These are phyloP conservation scores for Beta macrorhiza DNA, from an alignment of 179 eudicot species.

Conservation along the genomic window DNA sequence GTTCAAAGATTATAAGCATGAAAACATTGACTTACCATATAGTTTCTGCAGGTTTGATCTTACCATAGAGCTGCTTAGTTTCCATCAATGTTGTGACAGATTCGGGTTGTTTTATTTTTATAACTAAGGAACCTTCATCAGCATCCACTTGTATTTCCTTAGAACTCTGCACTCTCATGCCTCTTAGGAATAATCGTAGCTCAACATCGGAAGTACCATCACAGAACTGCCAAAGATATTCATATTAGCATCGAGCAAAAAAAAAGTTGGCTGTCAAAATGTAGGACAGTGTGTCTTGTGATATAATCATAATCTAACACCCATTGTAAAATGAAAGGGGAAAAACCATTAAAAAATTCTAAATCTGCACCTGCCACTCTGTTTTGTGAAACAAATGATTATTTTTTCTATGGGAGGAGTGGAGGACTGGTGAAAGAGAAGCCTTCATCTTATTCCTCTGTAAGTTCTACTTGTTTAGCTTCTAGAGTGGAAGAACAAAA, in stretches of 20 bases:
- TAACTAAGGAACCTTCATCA: conserved; percentile 56
- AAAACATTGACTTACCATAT: conserved; percentile 59
- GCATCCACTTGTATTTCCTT: conserved; percentile 71
- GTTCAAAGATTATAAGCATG: neutral
- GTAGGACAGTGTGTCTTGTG: neutral
- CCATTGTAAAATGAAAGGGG: neutral
- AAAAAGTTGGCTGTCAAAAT: neutral
- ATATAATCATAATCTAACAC: neutral
- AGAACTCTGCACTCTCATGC: conserved; percentile 40
- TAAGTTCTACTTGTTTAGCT: neutral
- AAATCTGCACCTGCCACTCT: neutral
- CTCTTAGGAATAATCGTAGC: conserved; percentile 60
- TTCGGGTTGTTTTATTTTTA: conserved; percentile 47
- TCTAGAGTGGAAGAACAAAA: neutral
- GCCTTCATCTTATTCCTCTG: neutral
- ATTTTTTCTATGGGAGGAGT: neutral
- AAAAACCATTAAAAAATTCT: neutral
- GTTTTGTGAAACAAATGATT: neutral
- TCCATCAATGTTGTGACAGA: conserved; percentile 59
- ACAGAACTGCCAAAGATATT: conserved; percentile 54
- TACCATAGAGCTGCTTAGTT: conserved; percentile 62
- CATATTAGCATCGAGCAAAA: conserved; percentile 11
- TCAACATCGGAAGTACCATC: conserved; percentile 84
- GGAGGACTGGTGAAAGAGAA: neutral
- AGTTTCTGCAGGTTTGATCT: conserved; percentile 89